Conservation (phyloP, 2,329 filamentous ascomycete species). For the Hypoxylon sp. region DNA sequence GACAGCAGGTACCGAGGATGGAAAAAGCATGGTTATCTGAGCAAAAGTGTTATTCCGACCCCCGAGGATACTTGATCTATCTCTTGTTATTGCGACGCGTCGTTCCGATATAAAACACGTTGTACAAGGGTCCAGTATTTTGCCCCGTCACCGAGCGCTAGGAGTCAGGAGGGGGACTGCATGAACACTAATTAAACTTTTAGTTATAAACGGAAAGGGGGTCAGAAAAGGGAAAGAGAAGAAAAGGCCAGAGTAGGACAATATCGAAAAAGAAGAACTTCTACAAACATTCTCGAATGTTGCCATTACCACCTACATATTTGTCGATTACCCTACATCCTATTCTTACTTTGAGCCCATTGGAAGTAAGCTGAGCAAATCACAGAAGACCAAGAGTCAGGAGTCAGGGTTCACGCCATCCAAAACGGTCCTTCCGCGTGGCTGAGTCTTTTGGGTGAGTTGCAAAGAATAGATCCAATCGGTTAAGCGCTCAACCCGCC, state of each 20-base stretch:
- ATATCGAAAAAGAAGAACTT: constrained; percentile 15
- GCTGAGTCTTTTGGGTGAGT: constrained; percentile 35
- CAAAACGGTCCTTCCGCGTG: constrained; percentile 39
- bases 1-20: constrained; percentile 1
- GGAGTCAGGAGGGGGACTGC: constrained; percentile 24
- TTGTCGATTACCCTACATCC: neutral
- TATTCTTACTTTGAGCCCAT: constrained; percentile 31
- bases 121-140: constrained; percentile 40
- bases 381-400: constrained; percentile 16
- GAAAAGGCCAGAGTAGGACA: constrained; percentile 13
- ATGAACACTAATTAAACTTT: constrained; percentile 43
- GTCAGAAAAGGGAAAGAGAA: constrained; percentile 18
- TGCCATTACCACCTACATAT: constrained; percentile 9
- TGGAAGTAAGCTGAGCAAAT: constrained; percentile 27
- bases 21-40: constrained; percentile 5
- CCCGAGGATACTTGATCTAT: constrained; percentile 23
- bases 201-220: constrained; percentile 33
- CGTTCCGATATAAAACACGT: constrained; percentile 40
- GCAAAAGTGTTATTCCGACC: constrained; percentile 10
- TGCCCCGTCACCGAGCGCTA: constrained; percentile 32
- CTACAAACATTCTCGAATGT: constrained; percentile 28
- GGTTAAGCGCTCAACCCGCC: constrained; percentile 34
- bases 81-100: constrained; percentile 37
- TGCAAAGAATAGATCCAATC: constrained; percentile 26
- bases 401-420: constrained; percentile 26